Evolutionary conservation across 345 rosid genomes (phyloP), one percentile per base, ranked within the genome.

Genomic region (Murraya koenigii): DNA sequence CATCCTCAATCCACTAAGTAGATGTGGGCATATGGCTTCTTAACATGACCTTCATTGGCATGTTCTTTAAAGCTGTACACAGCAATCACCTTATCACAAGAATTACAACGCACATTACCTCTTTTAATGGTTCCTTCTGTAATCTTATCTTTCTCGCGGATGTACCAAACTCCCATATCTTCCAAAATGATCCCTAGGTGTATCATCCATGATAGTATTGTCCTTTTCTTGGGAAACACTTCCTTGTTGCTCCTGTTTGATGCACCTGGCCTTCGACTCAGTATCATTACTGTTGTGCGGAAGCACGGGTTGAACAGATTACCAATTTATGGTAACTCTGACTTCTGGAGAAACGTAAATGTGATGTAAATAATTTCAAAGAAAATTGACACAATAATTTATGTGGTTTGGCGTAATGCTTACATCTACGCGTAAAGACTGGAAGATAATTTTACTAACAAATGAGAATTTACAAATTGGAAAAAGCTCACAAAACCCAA

Each of bases 191-290:
- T 5, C 1, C 58, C 67, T 3, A 54, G 28, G 54, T 55, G 71
- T 7, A 77, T 81, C 68, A 81, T 19, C 86, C 83, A 81, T 17
- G 86, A 75, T 8, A 81, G 0, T 1, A 81, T 14, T 1, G 80
- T 79, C 66, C 52, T 83, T 22, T 61, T 59, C 4, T 20, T 15
- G 5, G 3, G 2, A 6, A 1, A 6, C 20, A 17, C 39, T 39
- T 38, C 72, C 15, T 35, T 13, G 56, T 26, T 68, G 17, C 3
- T 41, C 49, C 49, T 32, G 19, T 52, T 52, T 32, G 74, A 54
- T 17, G 17, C 2, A 28, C 64, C 36, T 19, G 64, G 30, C 10
- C 28, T 69, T 26, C 22, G 56, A 44, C 7, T 23, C 25, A 2
- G 9, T 14, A 17, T 17, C 14, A 25, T 26, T 52, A n/a, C n/a